Percentiles rank a stretch among this genome's conserved stretches.
These are phyloP conservation scores for Cutaneotrichosporon arboriforme DNA, from an alignment of 1,284 basidiomycete species.

Conservation along the genomic window DNA sequence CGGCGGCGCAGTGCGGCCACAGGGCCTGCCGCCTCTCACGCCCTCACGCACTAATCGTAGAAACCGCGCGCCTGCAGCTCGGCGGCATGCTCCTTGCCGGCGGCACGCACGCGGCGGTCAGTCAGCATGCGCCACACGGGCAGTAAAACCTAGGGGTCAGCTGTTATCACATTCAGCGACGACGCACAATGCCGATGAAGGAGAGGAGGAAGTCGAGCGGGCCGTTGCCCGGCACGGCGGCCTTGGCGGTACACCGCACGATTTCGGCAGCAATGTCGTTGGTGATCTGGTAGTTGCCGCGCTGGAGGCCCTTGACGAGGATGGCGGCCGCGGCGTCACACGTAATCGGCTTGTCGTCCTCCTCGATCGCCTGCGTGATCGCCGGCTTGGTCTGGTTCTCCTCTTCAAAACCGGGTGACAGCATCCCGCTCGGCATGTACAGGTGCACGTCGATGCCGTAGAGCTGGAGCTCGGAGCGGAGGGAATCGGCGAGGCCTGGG, in stretches of 20 bases:
- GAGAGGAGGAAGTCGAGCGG: slow-evolving; percentile 54
- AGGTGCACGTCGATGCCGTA: slow-evolving; percentile 70
- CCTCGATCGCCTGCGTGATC: slow-evolving; percentile 75
- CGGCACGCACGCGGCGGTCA: slow-evolving; percentile 25
- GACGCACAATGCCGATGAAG: slow-evolving; percentile 33
- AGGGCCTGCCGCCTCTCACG: no score
- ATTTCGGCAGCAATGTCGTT: slow-evolving; percentile 64
- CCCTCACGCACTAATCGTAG: no score
- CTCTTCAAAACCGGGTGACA: slow-evolving; percentile 68
- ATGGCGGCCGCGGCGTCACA: slow-evolving; percentile 62
- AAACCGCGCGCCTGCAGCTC: slow-evolving; percentile 26
- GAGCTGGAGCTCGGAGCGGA: slow-evolving; percentile 74
- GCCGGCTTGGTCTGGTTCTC: slow-evolving; percentile 79
- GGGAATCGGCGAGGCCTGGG: slow-evolving; percentile 66
- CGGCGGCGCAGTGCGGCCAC: no score
- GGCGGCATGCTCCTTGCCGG: slow-evolving; percentile 17
- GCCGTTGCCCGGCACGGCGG: slow-evolving; percentile 62
- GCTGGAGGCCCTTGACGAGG: slow-evolving; percentile 66
- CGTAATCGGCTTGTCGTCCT: slow-evolving; percentile 61
- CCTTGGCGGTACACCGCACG: slow-evolving; percentile 65
- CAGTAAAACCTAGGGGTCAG: slow-evolving; percentile 34
- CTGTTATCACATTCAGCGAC: background rate
- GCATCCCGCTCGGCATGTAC: slow-evolving; percentile 82
- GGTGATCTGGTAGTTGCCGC: slow-evolving; percentile 70
- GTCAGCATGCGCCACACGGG: slow-evolving; percentile 48